Evolutionary conservation across 2,329 filamentous ascomycete species (phyloP), one percentile per base, ranked within the genome.

Genomic region (Microdochium trichocladiopsis): DNA sequence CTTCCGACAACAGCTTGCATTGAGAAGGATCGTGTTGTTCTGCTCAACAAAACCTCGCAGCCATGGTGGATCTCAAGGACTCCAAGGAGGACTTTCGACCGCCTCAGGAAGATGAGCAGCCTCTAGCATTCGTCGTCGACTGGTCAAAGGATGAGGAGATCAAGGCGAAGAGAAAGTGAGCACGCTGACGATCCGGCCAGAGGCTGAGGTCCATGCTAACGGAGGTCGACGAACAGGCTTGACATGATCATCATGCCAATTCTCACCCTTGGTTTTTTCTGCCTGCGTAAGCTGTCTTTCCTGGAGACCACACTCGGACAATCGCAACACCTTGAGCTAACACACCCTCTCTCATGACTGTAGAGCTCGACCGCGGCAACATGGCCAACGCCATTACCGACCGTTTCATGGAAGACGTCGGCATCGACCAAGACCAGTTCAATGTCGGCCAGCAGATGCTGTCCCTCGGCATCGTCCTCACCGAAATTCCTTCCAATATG

Each of bases 401-500:
- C 4, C 69, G 64, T 12, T 76, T 81, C 57, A 72, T 77, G 47
- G 60, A 69, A 21, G 77, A 80, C 57, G 69, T 80, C 21, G 63
- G 68, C 16, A 72, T 80, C 55, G 71, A 69, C 2, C 75, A 76
- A 4, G 72, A 79, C 53, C 72, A 79, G 55, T 72, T 78, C 61
- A 80, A 80, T 48, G 63, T 78, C 28, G 77, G 77, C 3, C 71
- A 76, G 23, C 74, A 78, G 53, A 65, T 80, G 53, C 65, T 80
- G 1, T 78, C 74, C 0, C 66, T 75, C 37, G 73, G 72, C 0
- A 76, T 76, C 9, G 72, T 79, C 2, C 57, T 76, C 2, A 59
- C 78, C 1, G 75, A 79, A 52, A 79, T 80, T 2, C 77, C 76
- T 0, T 76, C 71, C 18, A 80, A 79, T 55, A 67, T 79, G 55